A percentile compares a stretch with the other conserved stretches of the same genome.
These are phyloP conservation scores for Panicum virgatum DNA, from an alignment of 202 grass and related monocot species.

Conservation along the genomic window DNA sequence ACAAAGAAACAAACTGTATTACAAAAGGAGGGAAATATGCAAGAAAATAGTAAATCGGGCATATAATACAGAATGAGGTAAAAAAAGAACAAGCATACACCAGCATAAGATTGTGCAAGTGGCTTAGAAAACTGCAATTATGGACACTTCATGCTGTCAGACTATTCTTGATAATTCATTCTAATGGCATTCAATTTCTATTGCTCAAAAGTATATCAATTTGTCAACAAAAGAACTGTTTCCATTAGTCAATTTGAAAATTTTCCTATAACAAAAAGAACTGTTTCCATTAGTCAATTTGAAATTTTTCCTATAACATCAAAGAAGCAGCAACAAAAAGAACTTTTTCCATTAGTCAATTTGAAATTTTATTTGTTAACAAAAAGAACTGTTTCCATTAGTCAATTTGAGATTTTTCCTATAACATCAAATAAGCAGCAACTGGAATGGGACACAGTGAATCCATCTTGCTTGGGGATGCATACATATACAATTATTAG, in stretches of 20 bases:
- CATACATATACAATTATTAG: background rate
- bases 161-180: constrained; percentile 5
- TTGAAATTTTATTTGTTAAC: background rate
- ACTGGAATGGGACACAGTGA: background rate
- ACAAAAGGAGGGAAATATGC: background rate
- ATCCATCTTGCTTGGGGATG: background rate
- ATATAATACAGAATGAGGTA: background rate
- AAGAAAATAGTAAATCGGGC: constrained; percentile 4
- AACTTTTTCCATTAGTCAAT: background rate
- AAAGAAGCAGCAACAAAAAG: background rate
- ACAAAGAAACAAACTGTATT: constrained; percentile 33
- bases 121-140: background rate
- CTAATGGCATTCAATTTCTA: background rate
- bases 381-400: background rate
- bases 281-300: background rate
- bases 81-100: background rate
- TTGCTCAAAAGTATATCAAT: background rate
- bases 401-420: background rate
- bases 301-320: background rate
- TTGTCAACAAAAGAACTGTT: background rate
- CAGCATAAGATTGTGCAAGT: background rate
- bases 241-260: no score
- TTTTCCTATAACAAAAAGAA: no score
- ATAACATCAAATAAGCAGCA: background rate
- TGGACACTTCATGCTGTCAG: background rate